Percentiles rank a stretch among this genome's conserved stretches.
phyloP scores from a whole-genome alignment of 176 grass and related monocot genomes.

The Zizania latifolia region DNA sequence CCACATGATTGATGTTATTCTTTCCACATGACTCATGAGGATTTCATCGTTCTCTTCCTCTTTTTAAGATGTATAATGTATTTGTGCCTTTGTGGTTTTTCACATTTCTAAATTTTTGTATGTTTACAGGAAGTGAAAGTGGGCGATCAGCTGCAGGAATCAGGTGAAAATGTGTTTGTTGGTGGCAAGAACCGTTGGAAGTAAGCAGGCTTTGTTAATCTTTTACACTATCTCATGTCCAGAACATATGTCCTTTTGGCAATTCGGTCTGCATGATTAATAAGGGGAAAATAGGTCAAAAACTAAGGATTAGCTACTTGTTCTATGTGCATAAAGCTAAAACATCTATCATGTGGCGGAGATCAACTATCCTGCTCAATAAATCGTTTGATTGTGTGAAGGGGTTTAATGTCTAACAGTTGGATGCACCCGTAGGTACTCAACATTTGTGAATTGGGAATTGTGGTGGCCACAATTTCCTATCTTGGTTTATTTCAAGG shows the following conservation, averaged over 20 bases:
- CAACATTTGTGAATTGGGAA: slow-evolving; percentile 89
- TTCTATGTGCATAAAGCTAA: not conserved
- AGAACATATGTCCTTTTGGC: not conserved
- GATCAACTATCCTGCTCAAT: not conserved
- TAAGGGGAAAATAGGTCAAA: not conserved
- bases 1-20: not conserved
- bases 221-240: not conserved
- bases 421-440: slow-evolving; percentile 43
- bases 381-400: not conserved
- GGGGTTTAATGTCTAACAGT: not conserved
- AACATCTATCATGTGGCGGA: not conserved
- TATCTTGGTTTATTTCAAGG: slow-evolving; percentile 88
- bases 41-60: no score
- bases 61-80: no score
- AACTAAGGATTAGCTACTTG: not conserved
- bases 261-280: not conserved
- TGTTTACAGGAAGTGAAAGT: slow-evolving; percentile 71
- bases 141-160: slow-evolving; percentile 64
- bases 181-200: slow-evolving; percentile 95
- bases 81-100: no score
- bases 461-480: slow-evolving; percentile 87
- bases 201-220: slow-evolving; percentile 34
- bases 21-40: not conserved
- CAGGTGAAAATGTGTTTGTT: slow-evolving; percentile 87
- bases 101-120: no score